Base-by-base conservation (phyloP, 305 asterid genomes). In the Andrographis paniculata region DNA sequence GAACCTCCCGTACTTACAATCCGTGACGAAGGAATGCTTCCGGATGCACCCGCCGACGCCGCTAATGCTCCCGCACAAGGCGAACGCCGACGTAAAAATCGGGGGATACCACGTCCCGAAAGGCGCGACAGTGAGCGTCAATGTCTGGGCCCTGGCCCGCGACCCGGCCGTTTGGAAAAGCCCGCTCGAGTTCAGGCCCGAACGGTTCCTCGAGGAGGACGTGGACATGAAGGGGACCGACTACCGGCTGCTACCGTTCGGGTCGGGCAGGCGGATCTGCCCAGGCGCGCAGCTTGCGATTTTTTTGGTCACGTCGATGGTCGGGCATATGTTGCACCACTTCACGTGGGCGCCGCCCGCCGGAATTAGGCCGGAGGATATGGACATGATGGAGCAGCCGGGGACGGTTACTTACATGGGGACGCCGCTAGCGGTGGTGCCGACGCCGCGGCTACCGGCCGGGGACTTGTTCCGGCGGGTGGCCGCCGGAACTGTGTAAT, bases 261-360 rank as follows among this genome's bases (percentile, higher is more conserved):
- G 93, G 10, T 77, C 93, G 6, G 93, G 87, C 17, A 70, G 93
- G 53, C 68, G 93, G 11, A 53, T 77, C 11, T 80, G 84, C 70
- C 93, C 84, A 3, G 87, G 84, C 8, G 87, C 92, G 18, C 87
- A 74, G 36, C 84, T 80, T 5, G 92, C 77, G 13, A 80, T 74
- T 12, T 54, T 62, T 52, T 56, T 80, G 69, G 83, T 77, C 47
- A 69, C 70, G 0, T 80, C 86, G 4, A 68, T 73, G 77, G 21
- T 80, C 63, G 92, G 92, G 6, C 92, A 77, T 51, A 37, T 80
- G 77, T n/a, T 80, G 70, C 92, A 80, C 43, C 72, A 77, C 31
- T 80, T 79, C 61, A 33, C 47, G 0, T 68, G 69, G 82, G 20
- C 67, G 0, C 77, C 74, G 0, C 61, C 80, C 3, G 40, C 56